Evolutionary conservation across 805 yeast genomes (phyloP), one percentile per base, ranked within the genome.

Genomic region (Saturnispora serradocipensis): DNA sequence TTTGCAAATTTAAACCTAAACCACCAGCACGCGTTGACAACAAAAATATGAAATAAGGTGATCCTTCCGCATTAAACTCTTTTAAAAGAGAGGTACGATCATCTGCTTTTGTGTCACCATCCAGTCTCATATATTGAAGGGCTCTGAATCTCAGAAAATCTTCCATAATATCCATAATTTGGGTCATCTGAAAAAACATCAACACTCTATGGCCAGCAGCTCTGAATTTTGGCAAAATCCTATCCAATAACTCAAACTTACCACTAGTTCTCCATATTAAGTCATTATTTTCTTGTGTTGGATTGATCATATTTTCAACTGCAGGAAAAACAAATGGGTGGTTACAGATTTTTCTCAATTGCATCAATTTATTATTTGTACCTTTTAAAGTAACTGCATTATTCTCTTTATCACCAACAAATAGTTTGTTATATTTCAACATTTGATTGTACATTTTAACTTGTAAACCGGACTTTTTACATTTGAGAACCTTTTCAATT

Each of bases 21-120:
- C 95, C 95, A 76, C 95, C 95, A 49, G 95, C 95, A 74, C 95
- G 81, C 0, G 95, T 86, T 0, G 91, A 84, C 54, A 86, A 70
- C 53, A 86, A 70, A 72, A 86, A 86, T 56, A 88, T 82, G 67
- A 86, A 86, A 62, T 83, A 85, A 3, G 83, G 88, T 8, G 91
- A 84, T 59, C 79, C 65, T 3, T 88, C 87, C 11, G 84, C 86
- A 66, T 86, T 86, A 68, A 86, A 86, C 9, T 70, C 74, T 59
- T 84, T 84, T 65, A 86, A 73, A 82, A 86, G 75, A 38, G 72
- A 76, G 50, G 84, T 85, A 74, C 95, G 80, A 59, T 86, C 95
- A 60, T 86, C 95, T 2, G 95, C 86, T 59, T 86, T 86, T 0
- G 95, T 86, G 20, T 81, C 73, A 72, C 95, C 95, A 71, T 86